These are phyloP conservation scores for Ceratocystis cacaofunesta DNA, from an alignment of 2,329 filamentous ascomycete genomes.

Conservation along the genomic window DNA sequence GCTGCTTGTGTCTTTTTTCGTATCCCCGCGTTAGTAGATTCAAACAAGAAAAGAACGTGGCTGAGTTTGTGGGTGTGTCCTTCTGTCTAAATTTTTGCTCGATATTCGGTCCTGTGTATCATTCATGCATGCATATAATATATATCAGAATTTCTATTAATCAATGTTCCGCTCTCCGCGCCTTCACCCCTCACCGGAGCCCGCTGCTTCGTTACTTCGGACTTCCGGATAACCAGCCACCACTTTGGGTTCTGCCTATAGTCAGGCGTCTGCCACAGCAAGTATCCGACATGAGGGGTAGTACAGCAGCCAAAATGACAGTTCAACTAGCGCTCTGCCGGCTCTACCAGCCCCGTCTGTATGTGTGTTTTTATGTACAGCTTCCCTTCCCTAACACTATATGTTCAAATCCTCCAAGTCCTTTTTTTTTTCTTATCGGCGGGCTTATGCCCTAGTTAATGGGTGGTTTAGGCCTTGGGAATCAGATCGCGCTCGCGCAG, in stretches of 20 bases:
- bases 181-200: neutral
- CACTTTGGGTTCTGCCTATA: neutral
- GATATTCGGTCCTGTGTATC: neutral
- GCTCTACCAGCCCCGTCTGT: neutral
- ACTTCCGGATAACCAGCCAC: conserved; percentile 12
- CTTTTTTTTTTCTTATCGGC: neutral
- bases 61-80: neutral
- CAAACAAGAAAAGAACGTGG: neutral
- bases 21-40: neutral
- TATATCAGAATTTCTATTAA: neutral
- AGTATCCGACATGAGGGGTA: neutral
- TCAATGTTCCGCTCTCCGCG: neutral
- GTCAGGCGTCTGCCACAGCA: neutral
- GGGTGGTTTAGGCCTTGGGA: conserved; percentile 7
- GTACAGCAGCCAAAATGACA: neutral
- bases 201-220: conserved; percentile 3
- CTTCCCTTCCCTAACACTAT: neutral
- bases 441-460: too few species aligned
- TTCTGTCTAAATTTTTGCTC: neutral
- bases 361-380: conserved; percentile 1
- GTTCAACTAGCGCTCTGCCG: neutral
- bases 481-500: conserved; percentile 48
- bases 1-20: neutral
- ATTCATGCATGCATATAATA: neutral
- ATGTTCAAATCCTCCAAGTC: neutral